Percentiles rank a stretch among this genome's conserved stretches.
Conservation (phyloP, 805 yeast species). For the Priceomyces melissophilus region DNA sequence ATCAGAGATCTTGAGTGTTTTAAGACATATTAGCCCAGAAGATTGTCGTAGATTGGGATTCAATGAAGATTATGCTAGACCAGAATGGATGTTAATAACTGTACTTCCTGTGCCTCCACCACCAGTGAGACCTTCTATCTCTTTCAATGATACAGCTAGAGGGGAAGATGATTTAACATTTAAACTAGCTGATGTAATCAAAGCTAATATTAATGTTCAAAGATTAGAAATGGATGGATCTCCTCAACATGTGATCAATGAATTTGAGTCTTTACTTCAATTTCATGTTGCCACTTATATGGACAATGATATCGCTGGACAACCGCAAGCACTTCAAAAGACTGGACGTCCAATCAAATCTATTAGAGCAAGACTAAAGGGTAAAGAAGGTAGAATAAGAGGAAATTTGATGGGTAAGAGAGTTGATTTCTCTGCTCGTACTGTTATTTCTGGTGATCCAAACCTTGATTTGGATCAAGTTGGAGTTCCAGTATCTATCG, state of each 20-base stretch:
- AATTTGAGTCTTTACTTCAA: slow-evolving; percentile 91
- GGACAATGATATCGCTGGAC: slow-evolving; percentile 99
- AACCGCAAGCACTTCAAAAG: slow-evolving; percentile 97
- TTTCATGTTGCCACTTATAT: slow-evolving; percentile 98
- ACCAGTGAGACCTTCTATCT: slow-evolving; percentile 97
- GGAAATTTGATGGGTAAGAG: slow-evolving; percentile 99
- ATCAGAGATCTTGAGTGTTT: slow-evolving; percentile 83
- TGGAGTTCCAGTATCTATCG: slow-evolving; percentile 97
- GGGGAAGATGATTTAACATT: slow-evolving; percentile 99
- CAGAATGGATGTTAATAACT: slow-evolving; percentile 96
- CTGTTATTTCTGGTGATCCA: slow-evolving; percentile 99
- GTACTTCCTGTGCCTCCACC: slow-evolving; percentile 99
- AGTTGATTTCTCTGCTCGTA: slow-evolving; percentile 98
- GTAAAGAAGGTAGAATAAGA: slow-evolving; percentile 98
- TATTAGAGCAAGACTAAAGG: slow-evolving; percentile 98
- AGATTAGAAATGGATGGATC: slow-evolving; percentile 98
- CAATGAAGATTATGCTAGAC: slow-evolving; percentile 94
- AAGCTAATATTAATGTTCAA: slow-evolving; percentile 96
- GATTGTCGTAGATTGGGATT: slow-evolving; percentile 84
- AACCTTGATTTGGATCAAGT: slow-evolving; percentile 96
- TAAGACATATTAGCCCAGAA: slow-evolving; percentile 82
- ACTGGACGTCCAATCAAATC: slow-evolving; percentile 98
- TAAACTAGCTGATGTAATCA: slow-evolving; percentile 92
- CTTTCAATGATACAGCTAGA: slow-evolving; percentile 95
- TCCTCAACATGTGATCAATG: slow-evolving; percentile 96